Evolutionary conservation across 495 filamentous ascomycete genomes (phyloP), one percentile per base, ranked within the genome.

Genomic region (Penicillium coprophilum): DNA sequence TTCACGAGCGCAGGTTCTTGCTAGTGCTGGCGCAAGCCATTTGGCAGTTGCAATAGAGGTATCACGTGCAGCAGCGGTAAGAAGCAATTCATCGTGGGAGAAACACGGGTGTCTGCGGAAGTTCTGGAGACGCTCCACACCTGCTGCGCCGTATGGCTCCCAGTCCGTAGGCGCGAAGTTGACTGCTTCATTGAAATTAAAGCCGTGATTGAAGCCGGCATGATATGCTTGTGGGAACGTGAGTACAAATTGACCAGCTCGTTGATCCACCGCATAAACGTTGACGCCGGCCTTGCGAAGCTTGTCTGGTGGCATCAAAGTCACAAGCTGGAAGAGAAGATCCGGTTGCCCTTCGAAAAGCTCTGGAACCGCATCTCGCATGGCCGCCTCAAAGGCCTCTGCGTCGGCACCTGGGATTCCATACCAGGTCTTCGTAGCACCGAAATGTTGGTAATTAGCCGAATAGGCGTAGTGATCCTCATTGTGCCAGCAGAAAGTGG

Each of bases 171-270:
- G 94, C 3, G 94, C 95, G 71, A 99, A 97, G 68, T 99, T 99
- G 55, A 99, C 94, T 2, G 94, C 94, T 68, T 99, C 94, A 57
- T 99, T 99, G 76, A 97, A 96, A 67, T 99, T 99, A 80, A 99
- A 98, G 8, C 88, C 94, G 68, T 88, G 95, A 65, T 96, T 99
- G 74, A 96, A 96, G 0, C 91, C 91, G 9, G 91, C 91, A 70
- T 95, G 91, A 60, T 96, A 96, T 6, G 91, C 91, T 63, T 95
- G 88, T 4, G 91, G 91, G 65, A 95, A 96, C 0, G 94, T 99
- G 57, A 99, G 85, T 54, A 97, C 94, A 59, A 97, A 90, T 69
- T 99, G 91, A 7, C 94, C 95, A 13, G 94, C 95, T 58, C 92
- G 80, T 68, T 99, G 94, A 67, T 99, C 94, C 24, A 96, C 75